These are phyloP conservation scores for Wallacemonas collosoma DNA, from an alignment of 208 protist species.

Conservation along the genomic window DNA sequence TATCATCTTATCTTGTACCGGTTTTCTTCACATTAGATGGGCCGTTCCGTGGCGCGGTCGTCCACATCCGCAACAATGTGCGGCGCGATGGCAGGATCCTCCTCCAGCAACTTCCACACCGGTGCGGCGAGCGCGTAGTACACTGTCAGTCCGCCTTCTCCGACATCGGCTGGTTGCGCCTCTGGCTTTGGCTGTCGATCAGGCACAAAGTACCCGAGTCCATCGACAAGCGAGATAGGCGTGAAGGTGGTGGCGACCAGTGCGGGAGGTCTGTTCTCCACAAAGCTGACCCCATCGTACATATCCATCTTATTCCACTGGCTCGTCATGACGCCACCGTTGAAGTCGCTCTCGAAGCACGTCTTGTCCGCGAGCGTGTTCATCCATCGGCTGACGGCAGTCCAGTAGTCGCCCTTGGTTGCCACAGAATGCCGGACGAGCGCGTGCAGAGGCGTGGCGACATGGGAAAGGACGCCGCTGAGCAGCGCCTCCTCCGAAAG, in stretches of 20 bases:
- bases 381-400: conserved; percentile 17
- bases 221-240: conserved; percentile 30
- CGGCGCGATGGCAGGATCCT: conserved; percentile 10
- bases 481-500: not conserved
- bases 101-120: conserved; percentile 23
- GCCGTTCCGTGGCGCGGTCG: too few relatives aligned
- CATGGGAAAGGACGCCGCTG: conserved; percentile 13
- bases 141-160: conserved; percentile 15
- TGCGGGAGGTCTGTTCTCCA: conserved; percentile 12
- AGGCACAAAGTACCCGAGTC: conserved; percentile 30
- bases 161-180: not conserved
- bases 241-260: conserved; percentile 32
- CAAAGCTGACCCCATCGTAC: conserved; percentile 22
- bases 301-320: conserved; percentile 35
- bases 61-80: not conserved
- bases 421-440: conserved; percentile 18
- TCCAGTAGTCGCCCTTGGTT: conserved; percentile 1
- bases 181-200: conserved; percentile 2
- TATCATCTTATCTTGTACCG: too few relatives aligned
- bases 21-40: not conserved
- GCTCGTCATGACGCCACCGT: conserved; percentile 30
- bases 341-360: conserved; percentile 20
- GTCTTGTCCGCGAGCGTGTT: conserved; percentile 24
- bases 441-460: conserved; percentile 19
- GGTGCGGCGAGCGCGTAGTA: conserved; percentile 13